Evolutionary conservation across 2,329 filamentous ascomycete genomes (phyloP), one percentile per base, ranked within the genome.

Genomic region (Alternaria sp.): DNA sequence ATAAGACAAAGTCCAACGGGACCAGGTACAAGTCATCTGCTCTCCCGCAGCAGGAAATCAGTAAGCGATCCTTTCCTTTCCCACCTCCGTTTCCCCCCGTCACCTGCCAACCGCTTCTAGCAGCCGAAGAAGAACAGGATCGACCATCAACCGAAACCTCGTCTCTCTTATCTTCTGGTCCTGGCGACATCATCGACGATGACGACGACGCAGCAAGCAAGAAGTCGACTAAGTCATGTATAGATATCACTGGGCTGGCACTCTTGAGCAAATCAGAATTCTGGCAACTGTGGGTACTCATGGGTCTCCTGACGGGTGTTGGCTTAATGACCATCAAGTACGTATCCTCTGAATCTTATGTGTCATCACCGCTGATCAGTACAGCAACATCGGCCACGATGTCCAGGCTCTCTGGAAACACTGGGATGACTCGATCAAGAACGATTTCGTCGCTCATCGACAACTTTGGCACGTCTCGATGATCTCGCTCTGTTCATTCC

Each of bases 241-340:
- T 92, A 92, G 95, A 98, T 88, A 91, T 98, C 74, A 92, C 94
- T 76, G 95, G 95, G 66, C 83, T 93, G 74, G 85, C 86, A 16
- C 85, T 99, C 74, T 81, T 97, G 32, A 83, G 83, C 54, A 88
- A 86, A 62, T 72, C 89, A 49, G 91, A 96, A 67, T 99, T 98
- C 79, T 98, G 94, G 93, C 91, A 96, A 73, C 81, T 97, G 28
- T 98, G 96, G 78, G 79, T 86, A 59, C 89, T 97, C 68, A 92
- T 99, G 86, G 93, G 90, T 40, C 86, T 97, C n/a, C 83, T 98
- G 64, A 93, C 93, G 5, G 95, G 95, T 54, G 91, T 97, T 70
- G 95, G 95, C 11, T 82, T 99, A 67, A 99, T 99, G 95, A 98
- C 94, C 0, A 99, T 99, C 81, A 99, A 99, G 93, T 97, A 85